Base-by-base conservation (phyloP, 2,329 filamentous ascomycete species). In the Fusarium abutilonis region DNA sequence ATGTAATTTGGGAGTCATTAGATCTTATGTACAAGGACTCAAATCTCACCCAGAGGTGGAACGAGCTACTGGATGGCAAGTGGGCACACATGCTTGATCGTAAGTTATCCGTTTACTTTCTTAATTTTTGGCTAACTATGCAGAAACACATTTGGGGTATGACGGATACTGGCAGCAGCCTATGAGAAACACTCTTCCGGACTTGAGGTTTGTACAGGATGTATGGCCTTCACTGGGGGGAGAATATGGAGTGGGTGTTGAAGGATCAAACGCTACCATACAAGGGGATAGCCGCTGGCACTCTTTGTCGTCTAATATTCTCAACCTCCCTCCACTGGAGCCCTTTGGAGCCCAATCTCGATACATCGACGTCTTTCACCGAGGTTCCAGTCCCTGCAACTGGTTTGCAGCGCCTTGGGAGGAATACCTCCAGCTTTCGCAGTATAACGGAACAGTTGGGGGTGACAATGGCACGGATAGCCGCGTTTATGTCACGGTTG, bases 121-220 rank as follows among this genome's bases (percentile, higher is more conserved):
- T 10, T 2, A 28, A 6, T 15, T 10, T 13, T 4, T 0, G 3
- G 0, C 55, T 64, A 1, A 64, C 36, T 0, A 14, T 7, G 1
- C 32, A 77, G 76, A 84, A 76, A 83, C 82, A 0, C 83, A 85
- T 64, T 73, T 85, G 9, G 82, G 82, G 17, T 85, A 82, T 42
- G 77, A 83, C 48, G 79, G 78, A 0, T 72, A 73, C 72, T 85
- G 88, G 88, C 89, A 91, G 74, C 88, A 91, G 71, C 87, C 89
- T 1, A 90, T 90, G 88, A 80, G 87, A 31, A 89, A 91, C 69
- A 82, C 83, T 0, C 80, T 89, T 1, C 87, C 88, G 0, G 81
- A 84, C 6, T 54, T 73, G 17, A 42, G 60, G 4, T 73, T 66
- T n/a, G 69, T 73, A 4, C 71, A 73, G 15, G 89, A 8, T 80